phyloP scores from a whole-genome alignment of 805 yeast genomes.

The Monosporozyma yasuniensis region DNA sequence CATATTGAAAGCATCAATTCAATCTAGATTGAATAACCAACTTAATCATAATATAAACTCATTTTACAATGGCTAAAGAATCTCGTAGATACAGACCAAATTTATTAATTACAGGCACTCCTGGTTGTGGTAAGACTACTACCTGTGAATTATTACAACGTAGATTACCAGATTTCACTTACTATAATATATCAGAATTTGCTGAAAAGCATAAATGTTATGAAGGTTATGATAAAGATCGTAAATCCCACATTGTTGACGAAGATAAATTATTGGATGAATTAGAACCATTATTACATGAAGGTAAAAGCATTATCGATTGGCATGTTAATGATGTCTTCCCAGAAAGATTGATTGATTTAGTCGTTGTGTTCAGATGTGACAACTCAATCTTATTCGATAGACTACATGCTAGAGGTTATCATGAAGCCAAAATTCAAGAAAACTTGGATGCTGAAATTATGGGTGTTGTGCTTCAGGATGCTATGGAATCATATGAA shows the following conservation, averaged over 20 bases:
- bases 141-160: slow-evolving; percentile 25
- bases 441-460: slow-evolving; percentile 96
- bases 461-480: slow-evolving; percentile 83
- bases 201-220: slow-evolving; percentile 72
- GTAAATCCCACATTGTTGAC: slow-evolving; percentile 84
- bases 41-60: neutral
- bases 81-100: slow-evolving; percentile 43
- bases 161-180: slow-evolving; percentile 33
- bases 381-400: slow-evolving; percentile 66
- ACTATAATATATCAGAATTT: slow-evolving; percentile 64
- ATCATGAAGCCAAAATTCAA: slow-evolving; percentile 70
- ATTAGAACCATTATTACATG: slow-evolving; percentile 64
- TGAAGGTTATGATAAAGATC: slow-evolving; percentile 76
- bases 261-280: slow-evolving; percentile 82
- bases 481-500: slow-evolving; percentile 75
- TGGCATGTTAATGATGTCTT: slow-evolving; percentile 98
- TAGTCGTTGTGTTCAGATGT: slow-evolving; percentile 81
- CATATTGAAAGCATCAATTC: neutral
- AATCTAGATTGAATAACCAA: neutral
- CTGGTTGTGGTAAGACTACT: slow-evolving; percentile 42
- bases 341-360: slow-evolving; percentile 85
- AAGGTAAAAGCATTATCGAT: slow-evolving; percentile 86
- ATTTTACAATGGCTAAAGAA: neutral
- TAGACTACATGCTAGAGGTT: slow-evolving; percentile 66
- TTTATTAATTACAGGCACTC: slow-evolving; percentile 89